Base-by-base conservation (phyloP, 805 yeast genomes). In the Starmerella apicola region DNA sequence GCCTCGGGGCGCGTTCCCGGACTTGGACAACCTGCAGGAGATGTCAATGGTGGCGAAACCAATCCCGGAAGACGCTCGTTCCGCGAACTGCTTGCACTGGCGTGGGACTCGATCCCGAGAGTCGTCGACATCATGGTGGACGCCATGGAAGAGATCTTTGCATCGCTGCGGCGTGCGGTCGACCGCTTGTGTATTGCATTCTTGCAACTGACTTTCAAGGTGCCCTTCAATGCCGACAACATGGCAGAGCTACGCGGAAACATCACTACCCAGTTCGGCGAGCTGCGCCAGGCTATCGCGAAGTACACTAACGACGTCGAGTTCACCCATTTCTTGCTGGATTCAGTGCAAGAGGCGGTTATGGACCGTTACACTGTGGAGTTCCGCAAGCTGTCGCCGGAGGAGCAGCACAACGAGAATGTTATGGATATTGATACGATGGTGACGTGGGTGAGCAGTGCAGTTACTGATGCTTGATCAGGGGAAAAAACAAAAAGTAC, bases 71-170 rank as follows among this genome's bases (percentile, higher is more conserved):
- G 3, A 28, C 21, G 18, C 8, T 3, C 36, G n/a, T 42, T 51
- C 57, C 43, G 51, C 52, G 62, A 15, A 49, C 58, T 34, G 53
- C 74, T 21, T 52, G 72, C 38, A 67, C 67, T 78, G 26, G 81
- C 78, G 2, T 65, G 71, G 46, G 82, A 76, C 20, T 68, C 82
- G 1, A 81, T 79, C 2, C 95, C 95, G 0, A 76, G 71, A 46
- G 83, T 84, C 12, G 79, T 81, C 12, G 78, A 75, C 51, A 78
- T 82, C 55, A 79, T 79, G 81, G 71, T 78, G 34, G 95, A 86
- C 60, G 91, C 78, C 2, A 65, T 75, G 44, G 59, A 62, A 33
- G 96, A 86, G 56, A 64, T 86, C 31, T 81, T 80, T 50, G 64
- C 73, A 19, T 85, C 80, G 47, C 65, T 86, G 47, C 71, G 86